Evolutionary conservation across 345 rosid genomes (phyloP), one percentile per base, ranked within the genome.

Genomic region (Eucalyptus marginata): DNA sequence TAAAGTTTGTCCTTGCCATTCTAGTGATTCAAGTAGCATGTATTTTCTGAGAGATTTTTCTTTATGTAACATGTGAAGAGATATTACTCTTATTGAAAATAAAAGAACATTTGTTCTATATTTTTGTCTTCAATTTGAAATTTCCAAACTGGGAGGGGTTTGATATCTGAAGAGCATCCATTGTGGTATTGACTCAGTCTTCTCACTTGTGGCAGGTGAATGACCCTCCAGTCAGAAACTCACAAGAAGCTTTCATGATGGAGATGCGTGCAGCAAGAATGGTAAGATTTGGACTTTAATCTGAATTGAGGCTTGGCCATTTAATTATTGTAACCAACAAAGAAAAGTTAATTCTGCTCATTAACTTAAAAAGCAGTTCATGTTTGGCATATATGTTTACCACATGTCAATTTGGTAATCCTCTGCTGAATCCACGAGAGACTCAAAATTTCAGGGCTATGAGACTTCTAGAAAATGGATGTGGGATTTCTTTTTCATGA

Each of bases 191-290:
- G 18, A 64, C 36, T 33, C 81, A 33, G 12, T 33, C 40, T 71
- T 71, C 25, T 71, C 81, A 33, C 84, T 20, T 29, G 29, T 14
- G 4, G 24, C 88, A 97, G 99, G 96, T 97, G 86, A 94, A 90
- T 92, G 98, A 96, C 87, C 94, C 92, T 5, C 96, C 94, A 4
- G 98, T 97, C 83, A 93, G 97, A 91, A 97, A 96, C 90, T 93
- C 97, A 5, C 99, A 97, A 88, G 97, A 97, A 93, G 94, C 97
- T 51, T 94, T 94, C 92, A 96, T 95, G 99, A 96, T 96, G 99
- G 99, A 97, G 92, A 95, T 94, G 98, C 98, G 98, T 86, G 99
- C 99, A n/a, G 93, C 98, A 20, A 93, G 97, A 93, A 94, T 97
- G 98, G 98, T 97, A 76, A 88, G 81, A 71, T 14, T 71, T 71